Evolutionary conservation across 2,329 filamentous ascomycete species (phyloP), one percentile per base, ranked within the genome.

Genomic region (Chalaropsis thielavioides): DNA sequence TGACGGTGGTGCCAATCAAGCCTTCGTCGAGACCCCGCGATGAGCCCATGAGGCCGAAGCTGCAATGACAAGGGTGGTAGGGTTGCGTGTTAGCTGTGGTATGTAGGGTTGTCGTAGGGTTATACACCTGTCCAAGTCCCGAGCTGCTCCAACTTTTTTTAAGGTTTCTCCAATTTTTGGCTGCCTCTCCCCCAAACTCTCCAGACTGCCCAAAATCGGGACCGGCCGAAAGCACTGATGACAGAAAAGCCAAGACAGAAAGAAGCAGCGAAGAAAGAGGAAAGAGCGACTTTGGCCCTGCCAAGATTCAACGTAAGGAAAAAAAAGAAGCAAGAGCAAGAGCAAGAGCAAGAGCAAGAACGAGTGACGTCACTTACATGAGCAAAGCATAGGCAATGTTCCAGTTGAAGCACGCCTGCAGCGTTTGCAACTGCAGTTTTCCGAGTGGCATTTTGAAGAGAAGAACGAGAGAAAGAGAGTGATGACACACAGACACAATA

Each of bases 21-120:
- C 89, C 89, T 74, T 92, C 89, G 68, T 92, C 89, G n/a, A 91
- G 77, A 70, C 89, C 89, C 66, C 88, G 82, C 49, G 88, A 87
- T 2, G 88, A 87, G 64, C 89, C 89, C 74, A 92, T 83, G 43
- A 92, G 80, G 60, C 85, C 85, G 68, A 90, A 90, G 3, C 65
- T 67, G 27, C 8, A n/a, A 43, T 24, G 46, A n/a, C 13, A 59
- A 38, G 17, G 56, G 31, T 1, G 22, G 3, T 35, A 35, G 35
- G 35, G 35, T 38, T 38, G 31, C 31, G 27, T 56, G 51, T 56
- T 56, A 35, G 51, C 31, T n/a, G 15, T 40, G 17, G 13, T 8
- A 41, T 3, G 19, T 46, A 46, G 60, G 60, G 40, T 62, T 35
- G 1, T 3, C 11, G 17, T 17, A 38, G 54, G 54, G n/a, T 58